Evolutionary conservation across 495 filamentous ascomycete genomes (phyloP).

Genomic region (Daldinia caldariorum): DNA sequence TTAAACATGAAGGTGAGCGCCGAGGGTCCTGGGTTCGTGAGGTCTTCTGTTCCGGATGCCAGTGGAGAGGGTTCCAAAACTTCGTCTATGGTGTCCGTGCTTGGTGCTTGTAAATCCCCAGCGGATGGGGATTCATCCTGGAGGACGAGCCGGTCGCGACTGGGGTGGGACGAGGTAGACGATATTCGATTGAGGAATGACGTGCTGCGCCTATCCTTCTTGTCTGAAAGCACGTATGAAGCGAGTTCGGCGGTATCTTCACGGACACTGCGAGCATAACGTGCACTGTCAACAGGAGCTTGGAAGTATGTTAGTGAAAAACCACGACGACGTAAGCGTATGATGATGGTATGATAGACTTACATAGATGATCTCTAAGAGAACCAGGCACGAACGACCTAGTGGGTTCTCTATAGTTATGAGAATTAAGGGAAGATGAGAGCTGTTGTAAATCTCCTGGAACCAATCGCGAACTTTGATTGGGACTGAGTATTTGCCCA

Average conservation of each 20-base stretch:
- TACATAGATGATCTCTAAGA: slow-evolving; percentile 71
- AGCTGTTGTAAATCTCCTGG: slow-evolving; percentile 47
- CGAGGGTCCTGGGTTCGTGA: slow-evolving; percentile 60
- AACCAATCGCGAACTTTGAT: slow-evolving; percentile 25
- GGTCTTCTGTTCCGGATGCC: slow-evolving; percentile 47
- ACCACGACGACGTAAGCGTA: background rate
- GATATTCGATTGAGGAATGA: slow-evolving; percentile 54
- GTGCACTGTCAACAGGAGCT: slow-evolving; percentile 69
- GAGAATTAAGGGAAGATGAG: slow-evolving; percentile 54
- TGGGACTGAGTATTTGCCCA: slow-evolving; percentile 27
- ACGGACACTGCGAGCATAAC: slow-evolving; percentile 80
- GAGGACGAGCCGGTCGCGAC: slow-evolving; percentile 40
- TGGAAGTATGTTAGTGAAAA: slow-evolving; percentile 35
- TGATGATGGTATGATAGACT: slow-evolving; percentile 23
- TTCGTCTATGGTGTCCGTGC: slow-evolving; percentile 64
- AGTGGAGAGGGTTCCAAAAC: slow-evolving; percentile 69
- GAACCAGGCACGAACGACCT: slow-evolving; percentile 84
- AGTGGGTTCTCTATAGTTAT: slow-evolving; percentile 69
- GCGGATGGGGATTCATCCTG: slow-evolving; percentile 31
- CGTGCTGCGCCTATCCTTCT: slow-evolving; percentile 53
- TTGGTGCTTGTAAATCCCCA: slow-evolving; percentile 28
- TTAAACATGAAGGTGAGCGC: slow-evolving; percentile 72
- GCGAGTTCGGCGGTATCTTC: slow-evolving; percentile 93
- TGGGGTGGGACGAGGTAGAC: slow-evolving; percentile 48
- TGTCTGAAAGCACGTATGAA: slow-evolving; percentile 80